These are phyloP conservation scores for Leucosporidium creatinivorum DNA, from an alignment of 768 basidiomycete species.

Conservation along the genomic window DNA sequence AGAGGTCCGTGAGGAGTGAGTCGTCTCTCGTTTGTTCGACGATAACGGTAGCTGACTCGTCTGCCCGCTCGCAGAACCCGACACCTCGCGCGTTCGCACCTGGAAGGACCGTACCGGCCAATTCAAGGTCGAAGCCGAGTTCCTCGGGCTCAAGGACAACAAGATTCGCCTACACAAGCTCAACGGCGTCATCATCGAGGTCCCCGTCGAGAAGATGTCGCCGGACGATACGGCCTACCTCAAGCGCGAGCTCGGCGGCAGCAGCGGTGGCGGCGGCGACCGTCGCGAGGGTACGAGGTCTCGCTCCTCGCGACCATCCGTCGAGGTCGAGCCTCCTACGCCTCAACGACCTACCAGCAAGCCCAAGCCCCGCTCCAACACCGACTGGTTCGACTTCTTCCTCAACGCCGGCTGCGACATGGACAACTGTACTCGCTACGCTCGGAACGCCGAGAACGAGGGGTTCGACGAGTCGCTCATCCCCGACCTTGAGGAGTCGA, in stretches of 20 bases:
- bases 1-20: constrained; percentile 19
- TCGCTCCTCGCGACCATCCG: constrained; percentile 7
- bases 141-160: constrained; percentile 69
- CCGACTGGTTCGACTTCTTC: constrained; percentile 99
- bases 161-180: constrained; percentile 92
- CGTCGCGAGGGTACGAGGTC: not conserved
- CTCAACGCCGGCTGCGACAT: constrained; percentile 88
- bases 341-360: not conserved
- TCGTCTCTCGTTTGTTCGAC: not conserved
- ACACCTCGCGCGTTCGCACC: constrained; percentile 58
- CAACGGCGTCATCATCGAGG: constrained; percentile 96
- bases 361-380: constrained; percentile 50
- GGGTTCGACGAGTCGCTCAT: constrained; percentile 87
- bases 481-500: constrained; percentile 77
- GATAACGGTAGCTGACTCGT: not conserved
- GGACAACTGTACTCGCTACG: constrained; percentile 94
- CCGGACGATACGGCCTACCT: constrained; percentile 71
- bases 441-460: constrained; percentile 80
- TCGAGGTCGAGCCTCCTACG: not conserved
- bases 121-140: constrained; percentile 95
- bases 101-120: constrained; percentile 97
- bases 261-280: not conserved
- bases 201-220: constrained; percentile 97
- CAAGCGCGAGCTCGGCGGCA: not conserved
- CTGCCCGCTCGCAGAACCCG: constrained; percentile 39